Evolutionary conservation across 208 protist genomes (phyloP).

Genomic region (Balamuthia mandrillaris): DNA sequence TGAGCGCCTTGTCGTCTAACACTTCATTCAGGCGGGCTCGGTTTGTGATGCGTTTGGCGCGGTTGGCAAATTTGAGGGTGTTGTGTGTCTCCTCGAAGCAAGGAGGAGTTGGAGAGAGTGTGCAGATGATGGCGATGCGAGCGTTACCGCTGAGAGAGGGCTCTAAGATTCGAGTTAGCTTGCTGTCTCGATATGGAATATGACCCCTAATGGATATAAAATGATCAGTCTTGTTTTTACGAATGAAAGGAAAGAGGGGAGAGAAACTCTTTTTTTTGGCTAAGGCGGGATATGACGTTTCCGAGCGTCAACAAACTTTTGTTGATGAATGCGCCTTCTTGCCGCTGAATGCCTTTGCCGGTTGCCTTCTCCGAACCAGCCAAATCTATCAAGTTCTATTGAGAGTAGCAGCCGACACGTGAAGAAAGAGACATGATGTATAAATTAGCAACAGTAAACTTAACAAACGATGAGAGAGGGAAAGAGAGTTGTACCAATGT

Average conservation of each 20-base stretch:
- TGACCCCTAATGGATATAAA: too few relatives aligned
- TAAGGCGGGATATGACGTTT: constrained; percentile 70
- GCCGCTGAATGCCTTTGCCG: constrained; percentile 84
- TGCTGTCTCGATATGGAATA: constrained; percentile 73
- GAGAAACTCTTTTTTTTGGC: constrained; percentile 14
- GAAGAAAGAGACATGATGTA: not conserved
- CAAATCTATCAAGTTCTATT: constrained; percentile 92
- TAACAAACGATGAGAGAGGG: constrained; percentile 59
- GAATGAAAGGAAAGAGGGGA: too few relatives aligned
- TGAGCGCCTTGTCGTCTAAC: not conserved
- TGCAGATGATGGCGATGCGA: constrained; percentile 66
- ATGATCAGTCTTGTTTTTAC: too few relatives aligned
- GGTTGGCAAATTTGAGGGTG: constrained; percentile 71
- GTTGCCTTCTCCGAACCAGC: constrained; percentile 91
- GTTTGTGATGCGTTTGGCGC: constrained; percentile 72
- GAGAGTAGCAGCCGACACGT: not conserved
- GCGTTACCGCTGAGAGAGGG: constrained; percentile 66
- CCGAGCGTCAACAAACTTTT: constrained; percentile 84
- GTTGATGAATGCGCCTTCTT: constrained; percentile 94
- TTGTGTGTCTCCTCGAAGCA: constrained; percentile 15
- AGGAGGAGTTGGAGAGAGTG: constrained; percentile 51
- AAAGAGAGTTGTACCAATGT: not conserved
- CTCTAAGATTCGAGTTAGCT: constrained; percentile 71
- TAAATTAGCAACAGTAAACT: too few relatives aligned
- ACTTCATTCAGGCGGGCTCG: constrained; percentile 67